phyloP scores from a whole-genome alignment of 2,329 filamentous ascomycete species.

The Purpureocillium takamizusanense region DNA sequence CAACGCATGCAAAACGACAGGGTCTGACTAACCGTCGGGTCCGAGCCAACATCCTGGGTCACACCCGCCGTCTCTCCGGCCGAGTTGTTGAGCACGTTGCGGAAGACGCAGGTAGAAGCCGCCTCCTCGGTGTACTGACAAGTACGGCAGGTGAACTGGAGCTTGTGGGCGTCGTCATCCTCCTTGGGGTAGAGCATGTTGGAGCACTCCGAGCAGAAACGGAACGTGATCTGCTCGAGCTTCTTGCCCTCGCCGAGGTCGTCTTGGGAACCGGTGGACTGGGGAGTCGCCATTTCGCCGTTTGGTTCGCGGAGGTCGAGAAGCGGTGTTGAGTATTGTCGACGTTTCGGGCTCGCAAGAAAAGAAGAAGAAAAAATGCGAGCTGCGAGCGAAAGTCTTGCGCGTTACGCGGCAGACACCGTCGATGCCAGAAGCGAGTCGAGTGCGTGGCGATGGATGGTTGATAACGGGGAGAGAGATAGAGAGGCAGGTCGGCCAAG shows the following conservation, averaged over 20 bases:
- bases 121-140: slow-evolving; percentile 88
- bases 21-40: slow-evolving; percentile 87
- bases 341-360: no score
- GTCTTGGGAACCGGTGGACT: slow-evolving; percentile 37
- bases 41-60: slow-evolving; percentile 91
- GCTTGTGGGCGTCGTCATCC: slow-evolving; percentile 70
- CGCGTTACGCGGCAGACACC: no score
- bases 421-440: no score
- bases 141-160: slow-evolving; percentile 93
- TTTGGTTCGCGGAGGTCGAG: background rate
- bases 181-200: slow-evolving; percentile 98
- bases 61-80: slow-evolving; percentile 94
- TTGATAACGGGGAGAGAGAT: no score
- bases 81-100: slow-evolving; percentile 84
- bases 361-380: no score
- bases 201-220: slow-evolving; percentile 97
- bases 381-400: no score
- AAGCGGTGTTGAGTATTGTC: no score
- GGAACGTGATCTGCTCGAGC: slow-evolving; percentile 82
- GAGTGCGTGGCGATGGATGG: no score
- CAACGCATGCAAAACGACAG: slow-evolving; percentile 37
- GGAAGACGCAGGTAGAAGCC: slow-evolving; percentile 84
- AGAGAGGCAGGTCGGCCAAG: no score
- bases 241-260: slow-evolving; percentile 36
- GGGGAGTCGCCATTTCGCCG: slow-evolving; percentile 46